A percentile compares a stretch with the other conserved stretches of the same genome.
These are phyloP conservation scores for Boletus austroedulis DNA, from an alignment of 1,284 basidiomycete species.

Conservation along the genomic window DNA sequence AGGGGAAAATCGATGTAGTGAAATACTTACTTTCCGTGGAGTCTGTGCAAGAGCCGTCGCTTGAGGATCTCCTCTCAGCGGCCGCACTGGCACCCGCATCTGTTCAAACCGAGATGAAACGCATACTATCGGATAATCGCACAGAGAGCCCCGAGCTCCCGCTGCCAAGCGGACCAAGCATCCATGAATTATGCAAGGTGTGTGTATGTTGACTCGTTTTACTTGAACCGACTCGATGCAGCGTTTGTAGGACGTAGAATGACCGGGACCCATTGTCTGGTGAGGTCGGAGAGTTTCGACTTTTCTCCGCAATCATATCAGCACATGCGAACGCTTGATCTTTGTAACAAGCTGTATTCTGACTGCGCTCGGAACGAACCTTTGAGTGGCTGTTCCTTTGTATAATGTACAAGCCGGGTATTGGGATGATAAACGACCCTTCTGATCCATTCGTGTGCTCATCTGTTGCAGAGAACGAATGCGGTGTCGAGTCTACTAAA, in stretches of 20 bases:
- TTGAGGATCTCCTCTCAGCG: background rate
- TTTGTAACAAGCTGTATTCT: too few relatives aligned
- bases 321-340: background rate
- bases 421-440: too few relatives aligned
- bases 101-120: background rate
- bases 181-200: background rate
- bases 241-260: too few relatives aligned
- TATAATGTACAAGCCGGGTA: too few relatives aligned
- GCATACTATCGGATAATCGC: background rate
- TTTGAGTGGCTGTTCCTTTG: too few relatives aligned
- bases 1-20: background rate
- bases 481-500: too few relatives aligned
- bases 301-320: background rate
- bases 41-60: background rate
- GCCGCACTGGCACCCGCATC: background rate
- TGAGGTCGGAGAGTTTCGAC: background rate
- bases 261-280: too few relatives aligned
- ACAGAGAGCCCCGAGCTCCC: background rate
- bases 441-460: too few relatives aligned
- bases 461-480: too few relatives aligned
- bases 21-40: background rate
- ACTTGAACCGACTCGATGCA: background rate
- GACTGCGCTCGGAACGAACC: too few relatives aligned
- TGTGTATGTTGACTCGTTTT: background rate
- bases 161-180: background rate